Evolutionary conservation across 2,329 filamentous ascomycete species (phyloP).

Genomic region (Coniochaeta sp.): DNA sequence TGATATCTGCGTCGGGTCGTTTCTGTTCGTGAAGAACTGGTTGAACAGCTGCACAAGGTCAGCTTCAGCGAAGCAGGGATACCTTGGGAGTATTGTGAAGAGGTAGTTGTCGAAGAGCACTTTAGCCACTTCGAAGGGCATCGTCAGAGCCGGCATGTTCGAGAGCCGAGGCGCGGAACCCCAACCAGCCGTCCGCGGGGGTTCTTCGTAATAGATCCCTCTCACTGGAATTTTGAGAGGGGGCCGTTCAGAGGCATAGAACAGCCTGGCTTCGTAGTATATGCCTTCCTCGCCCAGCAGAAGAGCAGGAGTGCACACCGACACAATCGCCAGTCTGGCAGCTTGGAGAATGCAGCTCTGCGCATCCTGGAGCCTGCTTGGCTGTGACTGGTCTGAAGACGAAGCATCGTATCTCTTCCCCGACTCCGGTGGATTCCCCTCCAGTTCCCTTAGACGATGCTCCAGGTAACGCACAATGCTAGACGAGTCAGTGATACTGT

Average conservation of each 20-base stretch:
- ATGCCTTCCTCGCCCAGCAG: not conserved
- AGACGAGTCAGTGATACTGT: not conserved
- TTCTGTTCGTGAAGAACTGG: conserved; percentile 7
- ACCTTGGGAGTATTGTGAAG: conserved; percentile 10
- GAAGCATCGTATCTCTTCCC: not conserved
- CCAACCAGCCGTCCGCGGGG: conserved; percentile 5
- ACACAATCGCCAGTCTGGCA: not conserved
- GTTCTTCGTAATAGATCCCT: conserved; percentile 10
- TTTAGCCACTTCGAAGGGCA: conserved; percentile 11
- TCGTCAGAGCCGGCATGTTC: conserved; percentile 6
- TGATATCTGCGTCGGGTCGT: not conserved
- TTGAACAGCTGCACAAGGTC: conserved; percentile 8
- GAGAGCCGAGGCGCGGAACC: conserved; percentile 4
- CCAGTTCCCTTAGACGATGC: not conserved
- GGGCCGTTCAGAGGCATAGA: conserved; percentile 14
- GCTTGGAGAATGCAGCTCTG: not conserved
- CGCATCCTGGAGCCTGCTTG: not conserved
- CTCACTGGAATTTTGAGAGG: conserved; percentile 14
- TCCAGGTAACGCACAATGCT: not conserved
- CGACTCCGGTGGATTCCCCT: not conserved
- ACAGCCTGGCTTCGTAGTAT: conserved; percentile 10
- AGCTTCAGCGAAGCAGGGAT: conserved; percentile 11
- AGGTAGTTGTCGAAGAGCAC: conserved; percentile 13
- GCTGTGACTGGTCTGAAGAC: not conserved
- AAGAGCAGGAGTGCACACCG: not conserved